A percentile compares a stretch with the other conserved stretches of the same genome.
Conservation (phyloP, 129 eudicot species). For the Erigeron canadensis region DNA sequence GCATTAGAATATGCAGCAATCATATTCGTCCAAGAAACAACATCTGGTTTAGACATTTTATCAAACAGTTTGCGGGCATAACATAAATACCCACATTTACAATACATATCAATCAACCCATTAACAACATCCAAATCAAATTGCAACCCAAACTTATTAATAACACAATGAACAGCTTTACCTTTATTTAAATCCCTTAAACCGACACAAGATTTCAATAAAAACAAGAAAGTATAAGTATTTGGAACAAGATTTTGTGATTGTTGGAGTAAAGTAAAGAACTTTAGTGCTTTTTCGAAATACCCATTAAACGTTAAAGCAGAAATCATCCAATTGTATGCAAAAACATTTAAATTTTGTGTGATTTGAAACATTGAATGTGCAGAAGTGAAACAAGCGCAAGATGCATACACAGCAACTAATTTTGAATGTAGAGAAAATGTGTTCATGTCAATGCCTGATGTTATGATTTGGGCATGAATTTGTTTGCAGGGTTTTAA, state of each 20-base stretch:
- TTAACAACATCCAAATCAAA: constrained; percentile 44
- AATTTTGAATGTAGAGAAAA: constrained; percentile 53
- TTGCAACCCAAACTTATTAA: constrained; percentile 40
- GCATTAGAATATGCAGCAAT: constrained; percentile 49
- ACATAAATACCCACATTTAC: constrained; percentile 46
- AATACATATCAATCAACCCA: constrained; percentile 63
- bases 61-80: constrained; percentile 63
- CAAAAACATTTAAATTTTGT: constrained; percentile 59
- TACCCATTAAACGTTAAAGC: constrained; percentile 55
- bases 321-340: constrained; percentile 80
- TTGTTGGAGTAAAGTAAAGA: constrained; percentile 44
- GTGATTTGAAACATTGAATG: constrained; percentile 48
- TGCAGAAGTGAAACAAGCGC: constrained; percentile 63
- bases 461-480: constrained; percentile 49
- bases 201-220: constrained; percentile 72
- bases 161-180: constrained; percentile 61
- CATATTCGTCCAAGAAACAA: constrained; percentile 69
- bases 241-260: constrained; percentile 42
- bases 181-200: constrained; percentile 58
- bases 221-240: constrained; percentile 43
- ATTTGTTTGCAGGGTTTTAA: constrained; percentile 50
- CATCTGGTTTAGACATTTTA: constrained; percentile 55
- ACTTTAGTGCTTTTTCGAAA: constrained; percentile 50
- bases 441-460: constrained; percentile 31
- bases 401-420: constrained; percentile 62